Conservation (phyloP, 768 basidiomycete species). For the Lactarius tabidus region DNA sequence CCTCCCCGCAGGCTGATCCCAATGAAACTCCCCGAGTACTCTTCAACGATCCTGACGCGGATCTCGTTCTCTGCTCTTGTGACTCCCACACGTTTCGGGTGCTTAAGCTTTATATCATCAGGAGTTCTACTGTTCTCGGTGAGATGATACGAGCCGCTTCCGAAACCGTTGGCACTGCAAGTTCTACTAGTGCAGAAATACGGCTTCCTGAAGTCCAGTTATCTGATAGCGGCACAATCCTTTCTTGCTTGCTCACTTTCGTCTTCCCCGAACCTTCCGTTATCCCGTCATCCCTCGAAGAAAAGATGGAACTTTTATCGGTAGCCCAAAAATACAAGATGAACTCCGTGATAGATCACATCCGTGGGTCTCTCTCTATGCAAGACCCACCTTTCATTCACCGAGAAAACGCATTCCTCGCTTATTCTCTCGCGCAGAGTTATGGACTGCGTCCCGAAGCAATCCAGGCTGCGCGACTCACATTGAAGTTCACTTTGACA, state of each 20-base stretch:
- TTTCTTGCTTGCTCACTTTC: constrained; percentile 9
- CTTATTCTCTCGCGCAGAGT: not conserved
- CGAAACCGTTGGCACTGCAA: not conserved
- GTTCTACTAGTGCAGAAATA: not conserved
- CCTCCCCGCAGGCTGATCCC: not conserved
- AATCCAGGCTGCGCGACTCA: not conserved
- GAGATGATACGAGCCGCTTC: not conserved
- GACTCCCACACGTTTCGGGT: constrained; percentile 44
- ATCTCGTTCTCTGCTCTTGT: constrained; percentile 40
- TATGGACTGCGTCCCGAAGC: constrained; percentile 3
- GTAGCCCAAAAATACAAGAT: constrained; percentile 15
- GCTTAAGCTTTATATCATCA: constrained; percentile 40
- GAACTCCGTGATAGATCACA: not conserved
- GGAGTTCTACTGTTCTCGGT: constrained; percentile 40
- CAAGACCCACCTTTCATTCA: not conserved
- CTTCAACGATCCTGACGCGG: constrained; percentile 34
- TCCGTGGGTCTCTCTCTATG: not conserved
- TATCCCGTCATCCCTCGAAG: not conserved
- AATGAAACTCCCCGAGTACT: not conserved
- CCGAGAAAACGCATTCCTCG: not conserved
- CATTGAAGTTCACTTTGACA: not conserved
- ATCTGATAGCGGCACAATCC: not conserved
- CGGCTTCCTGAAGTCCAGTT: constrained; percentile 3
- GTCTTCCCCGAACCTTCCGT: constrained; percentile 2
- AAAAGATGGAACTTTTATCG: constrained; percentile 3